Percentiles rank a stretch among this genome's conserved stretches.
phyloP scores from a whole-genome alignment of 208 protist species.

The Crithidia fasciculata region DNA sequence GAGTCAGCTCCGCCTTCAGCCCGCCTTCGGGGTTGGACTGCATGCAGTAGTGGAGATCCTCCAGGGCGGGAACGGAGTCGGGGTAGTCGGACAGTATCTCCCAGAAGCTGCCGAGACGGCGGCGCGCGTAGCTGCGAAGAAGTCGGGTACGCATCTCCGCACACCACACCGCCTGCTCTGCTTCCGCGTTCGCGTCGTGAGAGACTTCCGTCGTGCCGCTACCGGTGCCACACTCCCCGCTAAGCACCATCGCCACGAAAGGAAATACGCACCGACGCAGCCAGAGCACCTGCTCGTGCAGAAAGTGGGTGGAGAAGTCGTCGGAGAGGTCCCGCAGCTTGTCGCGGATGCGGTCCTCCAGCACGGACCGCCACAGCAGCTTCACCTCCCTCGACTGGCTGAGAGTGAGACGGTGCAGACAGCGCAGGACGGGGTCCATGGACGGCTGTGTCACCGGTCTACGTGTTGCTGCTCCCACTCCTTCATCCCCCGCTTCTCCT shows the following conservation, averaged over 20 bases:
- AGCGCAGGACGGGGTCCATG: constrained; percentile 49
- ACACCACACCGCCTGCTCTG: constrained; percentile 72
- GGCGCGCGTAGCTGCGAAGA: constrained; percentile 56
- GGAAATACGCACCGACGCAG: constrained; percentile 70
- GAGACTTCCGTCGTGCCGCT: neutral
- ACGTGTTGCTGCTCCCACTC: neutral
- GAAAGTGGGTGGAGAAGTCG: constrained; percentile 59
- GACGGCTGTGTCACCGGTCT: neutral
- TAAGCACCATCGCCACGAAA: constrained; percentile 67
- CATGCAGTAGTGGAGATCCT: constrained; percentile 83
- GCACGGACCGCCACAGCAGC: constrained; percentile 58
- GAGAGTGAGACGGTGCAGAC: constrained; percentile 71
- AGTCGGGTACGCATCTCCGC: constrained; percentile 65
- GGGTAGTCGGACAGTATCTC: constrained; percentile 90
- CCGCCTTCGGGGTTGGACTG: constrained; percentile 49
- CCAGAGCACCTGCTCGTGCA: constrained; percentile 68
- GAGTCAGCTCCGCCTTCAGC: constrained; percentile 65
- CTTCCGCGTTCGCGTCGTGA: constrained; percentile 21
- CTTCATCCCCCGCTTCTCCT: neutral
- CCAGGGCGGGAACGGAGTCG: constrained; percentile 73
- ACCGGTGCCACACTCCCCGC: neutral
- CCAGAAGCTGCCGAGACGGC: constrained; percentile 76
- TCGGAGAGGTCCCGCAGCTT: constrained; percentile 60
- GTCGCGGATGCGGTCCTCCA: constrained; percentile 57
- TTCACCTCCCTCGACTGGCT: constrained; percentile 62